Base-by-base conservation (phyloP, 2,329 filamentous ascomycete genomes). In the Talaromyces albobiverticillius region DNA sequence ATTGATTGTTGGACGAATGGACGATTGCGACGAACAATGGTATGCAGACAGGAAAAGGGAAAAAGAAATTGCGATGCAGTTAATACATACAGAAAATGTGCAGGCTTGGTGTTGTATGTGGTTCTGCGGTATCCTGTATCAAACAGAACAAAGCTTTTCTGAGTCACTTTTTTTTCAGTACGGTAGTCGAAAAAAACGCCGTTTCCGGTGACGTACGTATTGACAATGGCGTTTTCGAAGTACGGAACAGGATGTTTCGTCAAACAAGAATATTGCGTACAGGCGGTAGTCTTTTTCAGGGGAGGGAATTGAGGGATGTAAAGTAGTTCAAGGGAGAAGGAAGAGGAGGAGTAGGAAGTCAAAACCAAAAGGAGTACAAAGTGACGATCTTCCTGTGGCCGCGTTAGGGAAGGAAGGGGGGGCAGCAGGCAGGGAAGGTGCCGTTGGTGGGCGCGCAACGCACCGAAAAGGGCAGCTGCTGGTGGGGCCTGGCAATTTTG, bases 141-240 rank as follows among this genome's bases (percentile, higher is more conserved):
- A 31, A 41, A 40, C 23, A 41, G 47, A 14, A 49, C 46, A 16
- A 42, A 23, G 36, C 9, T 18, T 10, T 25, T 32, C 18, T 51
- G 48, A 51, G 48, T 51, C 48, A 51, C 48, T 51, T 23, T 34
- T 16, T 40, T 38, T 38, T 20, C 18, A 18, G 16, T 3, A 8
- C 25, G 38, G 48, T n/a, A 9, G 34, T 22, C 7, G 29, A 41
- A 51, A 43, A 51, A 43, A 51, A 51, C 32, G 42, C 20, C 18
- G 47, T 38, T 51, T 42, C 48, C 26, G 38, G 48, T 51, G 48
- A n/a, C n/a, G n/a, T n/a, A 51, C 48, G 48, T 51, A 45, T 45
- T 45, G 20, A 13, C 13, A 31, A 26, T 10, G 42, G 22, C n/a
- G 26, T n/a, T n/a, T 29, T 29, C 26, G 26, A 6, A 29, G 26